Base-by-base conservation (phyloP, 164 flowering plant genomes). In the Platanus orientalis region DNA sequence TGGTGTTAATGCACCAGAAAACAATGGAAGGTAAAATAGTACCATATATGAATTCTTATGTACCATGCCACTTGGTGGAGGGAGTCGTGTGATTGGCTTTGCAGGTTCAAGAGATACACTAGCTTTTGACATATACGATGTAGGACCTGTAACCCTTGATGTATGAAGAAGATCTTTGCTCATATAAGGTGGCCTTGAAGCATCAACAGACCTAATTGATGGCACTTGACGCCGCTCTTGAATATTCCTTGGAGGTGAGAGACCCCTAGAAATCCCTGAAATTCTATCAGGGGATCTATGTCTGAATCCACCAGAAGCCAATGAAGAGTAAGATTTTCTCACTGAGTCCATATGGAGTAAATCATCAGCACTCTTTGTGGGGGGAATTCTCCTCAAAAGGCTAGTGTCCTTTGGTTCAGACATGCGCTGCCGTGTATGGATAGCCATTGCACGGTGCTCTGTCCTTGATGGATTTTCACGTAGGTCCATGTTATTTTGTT, bases 251-350 rank as follows among this genome's bases (percentile, higher is more conserved):
- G 76, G 78, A 29, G 85, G 79, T 10, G 89, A 79, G 52, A 74
- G 54, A 54, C 62, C 80, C 70, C 87, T 74, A 68, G 92, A 78
- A 73, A 68, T 27, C 55, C 75, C 58, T 26, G 66, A 14, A 60
- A 62, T n/a, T 69, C 84, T 73, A 61, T 79, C 87, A 0, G 97
- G 92, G 17, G 92, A 84, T 72, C 86, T 84, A 66, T 58, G 79
- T 56, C 92, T 78, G 28, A 84, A 56, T 50, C 79, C 81, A 58
- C 83, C 85, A 71, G 79, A 40, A 49, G 78, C 75, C 93, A 87
- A 81, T 1, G 84, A 48, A 59, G 93, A 73, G 72, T 78, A 78
- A 60, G 83, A 64, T 67, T 60, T 75, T 62, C 79, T 80, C 45
- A 73, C 16, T 0, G 89, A 72, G 9, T 72, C 77, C 69, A 75